A percentile compares a stretch with the other conserved stretches of the same genome.
Conservation (phyloP, 1,139 yeast genomes). For the Tardiomyces digboiensis region DNA sequence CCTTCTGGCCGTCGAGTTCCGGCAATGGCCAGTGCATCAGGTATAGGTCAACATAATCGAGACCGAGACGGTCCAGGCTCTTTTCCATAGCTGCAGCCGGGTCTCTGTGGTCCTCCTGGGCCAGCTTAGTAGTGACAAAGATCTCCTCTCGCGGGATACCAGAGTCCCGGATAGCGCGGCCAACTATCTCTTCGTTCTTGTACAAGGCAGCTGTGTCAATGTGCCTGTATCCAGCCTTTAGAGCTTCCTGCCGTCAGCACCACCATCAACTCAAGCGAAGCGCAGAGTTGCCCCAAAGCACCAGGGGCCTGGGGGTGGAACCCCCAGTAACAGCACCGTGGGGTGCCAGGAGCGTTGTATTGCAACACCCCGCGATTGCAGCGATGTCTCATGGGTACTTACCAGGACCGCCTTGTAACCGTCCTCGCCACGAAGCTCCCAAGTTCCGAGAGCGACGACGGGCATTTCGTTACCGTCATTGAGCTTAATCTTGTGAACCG, state of each 20-base stretch:
- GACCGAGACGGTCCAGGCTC: slow-evolving; percentile 54
- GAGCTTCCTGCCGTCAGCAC: neutral
- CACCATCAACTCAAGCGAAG: too few relatives aligned
- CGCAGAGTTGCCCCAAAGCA: too few relatives aligned
- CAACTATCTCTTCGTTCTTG: slow-evolving; percentile 55
- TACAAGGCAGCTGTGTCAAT: slow-evolving; percentile 60
- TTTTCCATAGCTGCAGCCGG: slow-evolving; percentile 49
- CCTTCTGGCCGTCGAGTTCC: slow-evolving; percentile 25
- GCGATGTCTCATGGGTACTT: too few relatives aligned
- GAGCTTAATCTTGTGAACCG: slow-evolving; percentile 15
- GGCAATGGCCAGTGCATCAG: slow-evolving; percentile 79
- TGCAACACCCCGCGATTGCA: too few relatives aligned
- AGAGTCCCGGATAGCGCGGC: slow-evolving; percentile 40
- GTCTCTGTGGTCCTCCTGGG: slow-evolving; percentile 40
- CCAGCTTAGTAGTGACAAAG: slow-evolving; percentile 45
- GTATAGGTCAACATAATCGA: slow-evolving; percentile 76
- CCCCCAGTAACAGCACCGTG: too few relatives aligned
- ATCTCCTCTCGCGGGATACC: slow-evolving; percentile 41
- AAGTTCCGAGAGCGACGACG: slow-evolving; percentile 47
- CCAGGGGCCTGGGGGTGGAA: too few relatives aligned
- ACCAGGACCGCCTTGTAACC: slow-evolving; percentile 36
- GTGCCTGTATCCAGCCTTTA: slow-evolving; percentile 51
- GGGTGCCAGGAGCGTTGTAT: too few relatives aligned
- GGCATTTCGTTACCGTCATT: slow-evolving; percentile 32
- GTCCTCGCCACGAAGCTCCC: slow-evolving; percentile 38